Percentiles rank a stretch among this genome's conserved stretches.
Conservation (phyloP, 139 green algal species). For the Closterium sp. region DNA sequence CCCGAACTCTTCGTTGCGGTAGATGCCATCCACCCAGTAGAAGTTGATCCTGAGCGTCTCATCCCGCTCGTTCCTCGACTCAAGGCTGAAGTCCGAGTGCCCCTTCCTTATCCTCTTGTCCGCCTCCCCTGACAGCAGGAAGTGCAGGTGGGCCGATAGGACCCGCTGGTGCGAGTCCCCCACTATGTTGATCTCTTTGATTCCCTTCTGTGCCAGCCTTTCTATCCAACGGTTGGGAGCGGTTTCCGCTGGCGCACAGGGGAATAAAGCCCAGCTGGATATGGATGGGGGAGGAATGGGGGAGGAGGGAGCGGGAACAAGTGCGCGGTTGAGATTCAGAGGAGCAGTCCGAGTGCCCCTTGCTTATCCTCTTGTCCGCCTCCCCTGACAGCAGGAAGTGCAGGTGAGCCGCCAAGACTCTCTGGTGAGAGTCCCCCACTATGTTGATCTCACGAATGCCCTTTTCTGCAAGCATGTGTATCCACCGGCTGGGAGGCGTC, state of each 20-base stretch:
- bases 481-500: too few species aligned
- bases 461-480: too few species aligned
- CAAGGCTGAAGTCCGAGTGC: neutral
- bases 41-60: neutral
- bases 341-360: too few species aligned
- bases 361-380: too few species aligned
- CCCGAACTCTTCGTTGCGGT: neutral
- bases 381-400: too few species aligned
- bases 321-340: too few species aligned
- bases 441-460: too few species aligned
- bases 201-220: neutral
- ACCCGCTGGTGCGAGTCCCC: neutral
- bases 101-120: neutral
- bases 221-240: neutral
- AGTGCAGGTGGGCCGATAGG: neutral
- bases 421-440: too few species aligned
- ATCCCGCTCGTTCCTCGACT: neutral
- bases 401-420: too few species aligned
- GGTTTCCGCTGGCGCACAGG: neutral
- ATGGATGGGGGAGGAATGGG: too few species aligned
- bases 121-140: neutral
- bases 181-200: neutral
- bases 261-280: neutral
- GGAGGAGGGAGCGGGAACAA: too few species aligned
- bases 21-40: neutral